Evolutionary conservation across 345 rosid genomes (phyloP), one percentile per base, ranked within the genome.

Genomic region (Cardamine occulta): DNA sequence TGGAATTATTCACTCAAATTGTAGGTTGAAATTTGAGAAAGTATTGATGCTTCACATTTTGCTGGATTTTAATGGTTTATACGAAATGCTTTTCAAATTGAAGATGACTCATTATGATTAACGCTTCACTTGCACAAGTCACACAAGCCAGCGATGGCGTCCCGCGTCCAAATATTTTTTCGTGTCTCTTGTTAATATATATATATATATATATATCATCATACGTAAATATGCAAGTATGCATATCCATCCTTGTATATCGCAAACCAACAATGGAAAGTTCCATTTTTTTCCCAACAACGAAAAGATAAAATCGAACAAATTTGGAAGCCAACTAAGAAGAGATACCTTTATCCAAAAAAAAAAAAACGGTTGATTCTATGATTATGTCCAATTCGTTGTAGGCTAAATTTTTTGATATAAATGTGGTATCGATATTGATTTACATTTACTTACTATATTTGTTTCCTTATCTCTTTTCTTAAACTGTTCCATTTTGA

Each of bases 121-220:
- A 29, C 49, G 2, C 24, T 18, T 12, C 26, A 42, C 55, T 42
- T 54, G 63, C 45, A 54, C 42, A 61, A 40, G 39, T 45, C 58
- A 74, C 32, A 74, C 28, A 74, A 64, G 78, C 31, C 47, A 55
- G 18, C 63, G 34, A 53, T 53, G 70, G 40, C 70, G 70, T 72
- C 62, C 29, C 44, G 37, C 69, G 62, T 73, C 70, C 32, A 62
- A 31, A 48, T 66, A 12, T 7, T 31, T 12, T 49, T 32, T 47
- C 7, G 58, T 32, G 24, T 35, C 66, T 32, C 39, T 42, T 37
- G 5, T 37, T 7, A 31, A 1, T 31, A 32, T 34, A n/a, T n/a
- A n/a, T n/a, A n/a, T n/a, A n/a, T n/a, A n/a, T n/a, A n/a, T n/a
- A 8, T 32, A 7, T 32, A 32, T 6, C 11, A 34, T 0, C 39